Evolutionary conservation across 169 alveolate genomes (phyloP), one percentile per base, ranked within the genome.

Genomic region (Plasmodium coatneyi): DNA sequence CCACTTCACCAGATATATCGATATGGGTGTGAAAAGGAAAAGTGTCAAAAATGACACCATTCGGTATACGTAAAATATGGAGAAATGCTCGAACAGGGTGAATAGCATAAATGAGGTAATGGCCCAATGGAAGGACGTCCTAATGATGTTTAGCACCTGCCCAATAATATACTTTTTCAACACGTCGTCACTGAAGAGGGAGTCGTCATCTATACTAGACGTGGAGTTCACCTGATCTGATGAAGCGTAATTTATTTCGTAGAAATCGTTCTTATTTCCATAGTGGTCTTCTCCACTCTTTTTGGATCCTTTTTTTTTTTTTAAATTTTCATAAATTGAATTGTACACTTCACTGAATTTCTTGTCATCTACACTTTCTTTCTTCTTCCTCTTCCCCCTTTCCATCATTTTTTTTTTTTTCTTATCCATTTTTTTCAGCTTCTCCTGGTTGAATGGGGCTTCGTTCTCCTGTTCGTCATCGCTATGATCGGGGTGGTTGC

Each of bases 41-140:
- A 87, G 82, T 0, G 89, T 87, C 5, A 76, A 39, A 49, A 87
- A 87, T 3, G 93, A 87, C 5, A 87, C 49, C 16, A 87, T 7
- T 41, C 93, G 60, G 49, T 87, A 87, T 12, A 87, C 89, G 81
- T 78, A 87, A 87, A 87, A 87, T 2, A 87, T 12, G 5, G 90
- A 87, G 72, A 79, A 87, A 10, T 87, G 93, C 2, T 78, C 89
- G 49, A 87, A 87, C 36, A 87, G 19, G 30, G 71, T 79, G 49
- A 87, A 54, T 87, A 87, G 81, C 32, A 87, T 12, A 79, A 87
- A 78, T 1, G 93, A 80, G 1, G 93, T 60, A 3, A 87, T 66
- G 22, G 82, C 93, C 93, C 93, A 87, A 56, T 87, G 93, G 49
- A 87, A 87, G 7, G 93, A 87, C 22, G 93, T 87, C 52, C 93